Evolutionary conservation across 345 rosid species (phyloP).

Genomic region (Linum usitatissimum): DNA sequence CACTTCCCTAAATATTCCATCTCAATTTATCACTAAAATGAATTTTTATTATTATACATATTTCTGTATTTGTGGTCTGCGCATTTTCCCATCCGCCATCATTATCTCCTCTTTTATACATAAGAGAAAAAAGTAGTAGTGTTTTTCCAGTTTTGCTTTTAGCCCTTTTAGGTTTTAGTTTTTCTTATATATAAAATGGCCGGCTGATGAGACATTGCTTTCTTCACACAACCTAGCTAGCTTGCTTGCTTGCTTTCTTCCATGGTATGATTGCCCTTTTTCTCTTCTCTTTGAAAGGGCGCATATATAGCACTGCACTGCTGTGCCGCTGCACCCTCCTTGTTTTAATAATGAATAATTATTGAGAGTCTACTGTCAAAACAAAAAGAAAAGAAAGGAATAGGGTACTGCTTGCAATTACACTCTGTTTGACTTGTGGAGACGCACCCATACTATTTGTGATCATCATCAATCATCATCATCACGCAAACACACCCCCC

Average conservation of each 20-base stretch:
- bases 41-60: neutral
- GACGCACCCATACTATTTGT: neutral
- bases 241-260: constrained; percentile 18
- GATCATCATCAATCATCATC: neutral
- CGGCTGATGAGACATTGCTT: constrained; percentile 13
- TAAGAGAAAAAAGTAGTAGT: neutral
- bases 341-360: too few species aligned
- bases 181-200: neutral
- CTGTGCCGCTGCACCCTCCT: neutral
- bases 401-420: constrained; percentile 28
- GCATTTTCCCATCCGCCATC: constrained; percentile 10
- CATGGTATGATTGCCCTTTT: constrained; percentile 21
- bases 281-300: neutral
- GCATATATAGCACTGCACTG: constrained; percentile 1
- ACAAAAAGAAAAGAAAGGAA: neutral
- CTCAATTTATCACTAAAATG: neutral
- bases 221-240: constrained; percentile 11
- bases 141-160: too few species aligned
- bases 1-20: neutral
- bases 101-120: constrained; percentile 11
- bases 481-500: too few species aligned
- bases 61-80: constrained; percentile 12
- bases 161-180: neutral
- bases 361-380: constrained; percentile 24
- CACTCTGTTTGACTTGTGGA: constrained; percentile 24